These are phyloP conservation scores for Penicillium sumatraense DNA, from an alignment of 2,329 filamentous ascomycete genomes.

Conservation along the genomic window DNA sequence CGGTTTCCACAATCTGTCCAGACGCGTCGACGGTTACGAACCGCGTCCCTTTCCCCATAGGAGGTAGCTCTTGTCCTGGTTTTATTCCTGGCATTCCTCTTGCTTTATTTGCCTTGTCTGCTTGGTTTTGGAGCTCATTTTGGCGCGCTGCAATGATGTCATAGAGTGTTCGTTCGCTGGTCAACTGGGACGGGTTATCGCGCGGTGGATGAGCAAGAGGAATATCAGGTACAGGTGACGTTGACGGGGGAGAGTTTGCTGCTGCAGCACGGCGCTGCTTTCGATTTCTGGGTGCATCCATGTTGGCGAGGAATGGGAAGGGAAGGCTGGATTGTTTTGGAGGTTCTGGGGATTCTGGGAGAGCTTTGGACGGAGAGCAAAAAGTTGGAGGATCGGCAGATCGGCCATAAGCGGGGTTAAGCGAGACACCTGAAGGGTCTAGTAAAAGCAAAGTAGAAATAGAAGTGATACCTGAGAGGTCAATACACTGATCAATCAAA, in stretches of 20 bases:
- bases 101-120: conserved; percentile 4
- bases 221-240: conserved; percentile 18
- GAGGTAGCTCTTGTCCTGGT: conserved; percentile 3
- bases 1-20: conserved; percentile 22
- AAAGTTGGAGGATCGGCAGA: conserved; percentile 7
- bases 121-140: conserved; percentile 31
- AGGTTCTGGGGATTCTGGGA: background rate
- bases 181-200: conserved; percentile 32
- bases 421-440: background rate
- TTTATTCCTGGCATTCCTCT: background rate
- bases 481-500: no score
- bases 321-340: no score
- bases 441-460: no score
- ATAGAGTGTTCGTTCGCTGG: conserved; percentile 44
- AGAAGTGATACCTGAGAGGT: no score
- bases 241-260: conserved; percentile 14
- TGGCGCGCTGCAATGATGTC: conserved; percentile 52
- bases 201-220: conserved; percentile 25
- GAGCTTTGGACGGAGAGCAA: conserved; percentile 10
- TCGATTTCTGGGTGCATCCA: conserved; percentile 41
- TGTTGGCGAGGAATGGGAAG: conserved; percentile 12
- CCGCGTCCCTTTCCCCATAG: conserved; percentile 28
- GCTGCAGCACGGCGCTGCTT: conserved; percentile 47
- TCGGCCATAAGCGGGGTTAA: conserved; percentile 17
- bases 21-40: conserved; percentile 42